Percentiles rank a stretch among this genome's conserved stretches.
These are phyloP conservation scores for Amoebophrya sp. DNA, from an alignment of 169 alveolate species.

Conservation along the genomic window DNA sequence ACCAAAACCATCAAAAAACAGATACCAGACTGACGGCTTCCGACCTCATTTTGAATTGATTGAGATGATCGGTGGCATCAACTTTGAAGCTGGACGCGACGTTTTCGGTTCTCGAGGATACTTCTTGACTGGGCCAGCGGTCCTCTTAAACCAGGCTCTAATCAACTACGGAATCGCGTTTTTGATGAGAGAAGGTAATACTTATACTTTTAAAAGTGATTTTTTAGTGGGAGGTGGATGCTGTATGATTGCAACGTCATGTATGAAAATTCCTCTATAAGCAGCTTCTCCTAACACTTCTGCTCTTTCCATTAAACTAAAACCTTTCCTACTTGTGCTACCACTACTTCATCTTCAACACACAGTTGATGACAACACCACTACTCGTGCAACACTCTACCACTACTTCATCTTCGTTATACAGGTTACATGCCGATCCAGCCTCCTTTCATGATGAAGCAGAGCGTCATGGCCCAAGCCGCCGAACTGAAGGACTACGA, in stretches of 20 bases:
- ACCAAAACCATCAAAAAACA: background rate
- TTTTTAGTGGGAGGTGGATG: too few relatives aligned
- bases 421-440: conserved; percentile 84
- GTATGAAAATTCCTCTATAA: too few relatives aligned
- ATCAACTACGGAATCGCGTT: conserved; percentile 84
- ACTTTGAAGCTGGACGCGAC: conserved; percentile 80
- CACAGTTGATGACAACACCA: too few relatives aligned
- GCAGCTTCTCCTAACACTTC: too few relatives aligned
- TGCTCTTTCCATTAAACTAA: too few relatives aligned
- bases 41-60: conserved; percentile 86
- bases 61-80: conserved; percentile 76
- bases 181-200: conserved; percentile 65
- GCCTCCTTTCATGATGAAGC: conserved; percentile 96
- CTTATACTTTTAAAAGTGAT: too few relatives aligned
- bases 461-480: conserved; percentile 85
- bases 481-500: conserved; percentile 96
- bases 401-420: background rate
- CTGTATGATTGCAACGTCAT: too few relatives aligned
- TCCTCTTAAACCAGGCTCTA: conserved; percentile 87
- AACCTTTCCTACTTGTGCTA: too few relatives aligned
- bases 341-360: too few relatives aligned
- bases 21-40: conserved; percentile 38
- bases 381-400: too few relatives aligned
- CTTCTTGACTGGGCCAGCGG: conserved; percentile 90
- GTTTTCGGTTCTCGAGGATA: conserved; percentile 97